These are phyloP conservation scores for Coprinellus aureogranulatus DNA, from an alignment of 768 basidiomycete species.

Conservation along the genomic window DNA sequence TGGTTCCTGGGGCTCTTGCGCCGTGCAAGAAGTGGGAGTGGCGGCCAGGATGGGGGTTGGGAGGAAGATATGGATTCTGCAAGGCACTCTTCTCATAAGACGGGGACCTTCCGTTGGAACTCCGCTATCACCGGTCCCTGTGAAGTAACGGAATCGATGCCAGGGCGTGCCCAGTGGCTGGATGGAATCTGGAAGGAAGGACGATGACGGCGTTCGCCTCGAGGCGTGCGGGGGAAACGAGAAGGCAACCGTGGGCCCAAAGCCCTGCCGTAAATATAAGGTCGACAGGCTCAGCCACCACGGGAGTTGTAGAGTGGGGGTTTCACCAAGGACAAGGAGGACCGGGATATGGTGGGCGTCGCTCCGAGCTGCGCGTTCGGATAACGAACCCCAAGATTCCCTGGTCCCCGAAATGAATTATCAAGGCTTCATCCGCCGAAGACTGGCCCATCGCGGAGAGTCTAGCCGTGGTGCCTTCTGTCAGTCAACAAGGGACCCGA, in stretches of 20 bases:
- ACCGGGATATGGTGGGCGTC: too few species aligned
- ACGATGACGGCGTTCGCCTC: not conserved
- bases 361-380: too few species aligned
- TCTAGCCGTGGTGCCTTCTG: not conserved
- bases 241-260: too few species aligned
- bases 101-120: slow-evolving; percentile 13
- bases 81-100: slow-evolving; percentile 14
- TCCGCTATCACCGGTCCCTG: slow-evolving; percentile 19
- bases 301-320: too few species aligned
- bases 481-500: not conserved
- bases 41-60: not conserved
- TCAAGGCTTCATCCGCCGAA: too few species aligned
- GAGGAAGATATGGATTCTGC: slow-evolving; percentile 8
- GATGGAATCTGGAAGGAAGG: not conserved
- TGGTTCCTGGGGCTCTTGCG: not conserved
- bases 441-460: not conserved
- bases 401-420: not conserved
- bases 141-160: slow-evolving; percentile 5
- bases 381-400: not conserved
- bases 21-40: not conserved
- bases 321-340: too few species aligned
- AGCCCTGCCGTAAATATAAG: too few species aligned
- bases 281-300: too few species aligned
- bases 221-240: too few species aligned
- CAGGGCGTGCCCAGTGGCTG: not conserved